These are phyloP conservation scores for Wallacemonas sp. DNA, from an alignment of 208 protist species.

Conservation along the genomic window DNA sequence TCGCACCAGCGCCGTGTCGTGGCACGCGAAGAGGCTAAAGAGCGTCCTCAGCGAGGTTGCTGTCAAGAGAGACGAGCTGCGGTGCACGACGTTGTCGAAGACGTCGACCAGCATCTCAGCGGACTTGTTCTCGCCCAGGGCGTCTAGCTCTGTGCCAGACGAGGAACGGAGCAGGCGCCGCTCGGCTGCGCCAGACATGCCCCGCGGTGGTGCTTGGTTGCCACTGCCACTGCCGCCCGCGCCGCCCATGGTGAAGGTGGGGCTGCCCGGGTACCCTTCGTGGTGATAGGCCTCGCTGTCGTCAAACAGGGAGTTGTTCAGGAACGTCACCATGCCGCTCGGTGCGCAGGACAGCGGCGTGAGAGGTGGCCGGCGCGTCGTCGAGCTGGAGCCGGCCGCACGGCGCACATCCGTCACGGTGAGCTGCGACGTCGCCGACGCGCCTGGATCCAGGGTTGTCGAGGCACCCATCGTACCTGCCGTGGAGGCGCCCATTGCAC, in stretches of 20 bases:
- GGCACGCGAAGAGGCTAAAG: slow-evolving; percentile 43
- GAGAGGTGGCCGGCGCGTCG: neutral
- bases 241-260: neutral
- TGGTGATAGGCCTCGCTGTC: neutral
- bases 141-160: neutral
- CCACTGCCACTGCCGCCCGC: neutral
- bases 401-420: slow-evolving; percentile 11
- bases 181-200: neutral
- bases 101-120: slow-evolving; percentile 44
- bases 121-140: slow-evolving; percentile 33
- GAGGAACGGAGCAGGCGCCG: slow-evolving; percentile 11
- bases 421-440: neutral
- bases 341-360: slow-evolving; percentile 2
- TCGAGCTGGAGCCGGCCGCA: neutral
- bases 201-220: neutral
- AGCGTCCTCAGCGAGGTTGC: slow-evolving; percentile 36
- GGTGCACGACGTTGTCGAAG: slow-evolving; percentile 55
- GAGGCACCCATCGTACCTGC: neutral
- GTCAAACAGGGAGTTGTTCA: slow-evolving; percentile 1
- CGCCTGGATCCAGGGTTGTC: too few species aligned
- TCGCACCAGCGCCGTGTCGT: slow-evolving; percentile 41
- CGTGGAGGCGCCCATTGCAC: too few species aligned
- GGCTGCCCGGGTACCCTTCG: slow-evolving; percentile 5
- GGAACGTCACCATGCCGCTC: neutral
- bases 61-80: slow-evolving; percentile 31